Evolutionary conservation across 2,329 filamentous ascomycete species (phyloP), one percentile per base, ranked within the genome.

Genomic region (Aureobasidium uvarum): DNA sequence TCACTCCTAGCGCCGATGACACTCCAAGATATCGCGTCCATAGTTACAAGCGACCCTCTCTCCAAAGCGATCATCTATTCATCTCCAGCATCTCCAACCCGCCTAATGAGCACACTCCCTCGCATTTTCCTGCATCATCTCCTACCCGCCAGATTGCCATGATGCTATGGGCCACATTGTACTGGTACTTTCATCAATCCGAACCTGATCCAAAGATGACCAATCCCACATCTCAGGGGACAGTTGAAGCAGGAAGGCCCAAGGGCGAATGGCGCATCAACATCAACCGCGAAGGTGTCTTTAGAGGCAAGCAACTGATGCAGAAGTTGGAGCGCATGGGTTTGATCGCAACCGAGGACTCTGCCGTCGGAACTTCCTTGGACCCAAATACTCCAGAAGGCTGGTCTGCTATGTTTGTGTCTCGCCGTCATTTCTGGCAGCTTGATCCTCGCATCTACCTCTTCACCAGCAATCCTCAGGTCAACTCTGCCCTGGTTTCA

Each of bases 171-270:
- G 87, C 92, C 39, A 93, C 92, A 1, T 81, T 98, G 48, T 96
- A 92, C 81, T 98, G 94, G 94, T 98, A 98, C 80, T 98, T 97
- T 72, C 93, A 97, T 78, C 91, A 96, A 76, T 84, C 87, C 0
- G 84, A 89, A 71, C 94, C 94, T 0, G 81, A 84, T 25, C 81
- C 84, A 0, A 83, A 85, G 58, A 74, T 95, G 39, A 81, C 82
- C 20, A 90, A 85, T 7, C 80, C 85, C 5, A 81, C 84, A 0
- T 90, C 88, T 1, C 84, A 83, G 69, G 75, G 82, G 66, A 94
- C 92, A 0, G 89, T 78, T 0, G 79, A 85, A 20, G 75, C 78
- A 5, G 94, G 90, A 5, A 88, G 86, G 69, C 94, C 94, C 1
- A 87, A 85, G 69, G 92, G 90, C 38, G 91, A 96, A 66, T 98